Evolutionary conservation across 495 filamentous ascomycete genomes (phyloP).

Genomic region (Arthonia radiata): DNA sequence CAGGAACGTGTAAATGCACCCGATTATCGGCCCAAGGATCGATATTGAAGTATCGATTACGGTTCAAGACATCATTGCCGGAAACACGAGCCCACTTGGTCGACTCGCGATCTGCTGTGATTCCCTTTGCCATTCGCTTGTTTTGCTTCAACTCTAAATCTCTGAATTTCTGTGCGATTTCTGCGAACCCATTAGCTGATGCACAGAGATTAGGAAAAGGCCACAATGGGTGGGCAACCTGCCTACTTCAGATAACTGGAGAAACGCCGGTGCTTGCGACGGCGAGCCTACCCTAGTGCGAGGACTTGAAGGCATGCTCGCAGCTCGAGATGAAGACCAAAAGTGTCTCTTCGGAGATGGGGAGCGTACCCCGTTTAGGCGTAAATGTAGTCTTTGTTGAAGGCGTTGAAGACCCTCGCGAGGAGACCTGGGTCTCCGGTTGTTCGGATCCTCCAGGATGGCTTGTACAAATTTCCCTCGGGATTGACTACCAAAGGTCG

Average conservation of each 20-base stretch:
- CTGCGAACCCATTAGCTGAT: slow-evolving; percentile 4
- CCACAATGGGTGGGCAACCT: slow-evolving; percentile 4
- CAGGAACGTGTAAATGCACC: slow-evolving; percentile 57
- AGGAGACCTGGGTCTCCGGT: no score
- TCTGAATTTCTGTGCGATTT: slow-evolving; percentile 23
- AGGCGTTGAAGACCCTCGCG: slow-evolving; percentile 8
- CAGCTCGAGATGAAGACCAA: slow-evolving; percentile 6
- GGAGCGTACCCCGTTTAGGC: no score
- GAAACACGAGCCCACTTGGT: slow-evolving; percentile 29
- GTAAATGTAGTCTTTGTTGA: no score
- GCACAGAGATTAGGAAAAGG: slow-evolving; percentile 2
- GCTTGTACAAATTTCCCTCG: no score
- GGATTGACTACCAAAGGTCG: no score
- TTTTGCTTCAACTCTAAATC: slow-evolving; percentile 39
- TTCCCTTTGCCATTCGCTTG: slow-evolving; percentile 22
- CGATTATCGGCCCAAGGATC: slow-evolving; percentile 71
- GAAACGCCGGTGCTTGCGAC: slow-evolving; percentile 10
- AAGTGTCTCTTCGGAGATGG: no score
- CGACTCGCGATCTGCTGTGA: slow-evolving; percentile 16
- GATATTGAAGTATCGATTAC: slow-evolving; percentile 70
- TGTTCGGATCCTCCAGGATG: no score
- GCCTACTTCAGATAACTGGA: slow-evolving; percentile 12
- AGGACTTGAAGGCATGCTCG: slow-evolving; percentile 1
- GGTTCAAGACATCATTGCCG: slow-evolving; percentile 22
- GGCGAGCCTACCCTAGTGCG: not conserved